Conservation (phyloP, 179 eudicot species). For the Patellifolia procumbens region DNA sequence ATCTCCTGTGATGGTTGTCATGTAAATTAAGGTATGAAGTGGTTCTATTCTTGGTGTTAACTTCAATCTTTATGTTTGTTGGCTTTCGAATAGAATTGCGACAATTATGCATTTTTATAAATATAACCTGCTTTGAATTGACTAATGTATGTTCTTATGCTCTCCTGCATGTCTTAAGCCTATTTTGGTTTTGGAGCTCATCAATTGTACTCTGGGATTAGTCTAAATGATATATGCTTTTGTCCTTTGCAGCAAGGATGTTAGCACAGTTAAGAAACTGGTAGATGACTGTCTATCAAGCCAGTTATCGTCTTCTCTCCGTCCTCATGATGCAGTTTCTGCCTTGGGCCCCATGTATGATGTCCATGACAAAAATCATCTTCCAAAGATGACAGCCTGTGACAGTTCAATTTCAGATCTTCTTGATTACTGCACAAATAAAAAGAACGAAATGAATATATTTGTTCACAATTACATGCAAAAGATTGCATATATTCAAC, state of each 20-base stretch:
- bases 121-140: neutral
- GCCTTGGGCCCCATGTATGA: conserved; percentile 98
- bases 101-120: neutral
- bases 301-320: conserved; percentile 79
- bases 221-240: neutral
- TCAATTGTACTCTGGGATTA: neutral
- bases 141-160: neutral
- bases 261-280: conserved; percentile 81
- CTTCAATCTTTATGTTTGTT: neutral
- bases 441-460: conserved; percentile 78
- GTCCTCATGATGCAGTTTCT: conserved; percentile 99
- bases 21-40: neutral
- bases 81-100: neutral
- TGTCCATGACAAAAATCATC: conserved; percentile 78
- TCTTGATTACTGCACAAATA: conserved; percentile 62
- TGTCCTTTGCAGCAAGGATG: conserved; percentile 83
- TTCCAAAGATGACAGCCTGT: conserved; percentile 82
- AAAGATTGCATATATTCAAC: conserved; percentile 86
- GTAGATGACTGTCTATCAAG: conserved; percentile 80
- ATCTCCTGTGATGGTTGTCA: too few species aligned
- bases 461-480: conserved; percentile 95
- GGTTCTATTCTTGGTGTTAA: neutral
- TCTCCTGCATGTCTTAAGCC: neutral
- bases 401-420: conserved; percentile 65
- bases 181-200: neutral